phyloP scores from a whole-genome alignment of 2,329 filamentous ascomycete species.

The Zymoseptoria tritici region DNA sequence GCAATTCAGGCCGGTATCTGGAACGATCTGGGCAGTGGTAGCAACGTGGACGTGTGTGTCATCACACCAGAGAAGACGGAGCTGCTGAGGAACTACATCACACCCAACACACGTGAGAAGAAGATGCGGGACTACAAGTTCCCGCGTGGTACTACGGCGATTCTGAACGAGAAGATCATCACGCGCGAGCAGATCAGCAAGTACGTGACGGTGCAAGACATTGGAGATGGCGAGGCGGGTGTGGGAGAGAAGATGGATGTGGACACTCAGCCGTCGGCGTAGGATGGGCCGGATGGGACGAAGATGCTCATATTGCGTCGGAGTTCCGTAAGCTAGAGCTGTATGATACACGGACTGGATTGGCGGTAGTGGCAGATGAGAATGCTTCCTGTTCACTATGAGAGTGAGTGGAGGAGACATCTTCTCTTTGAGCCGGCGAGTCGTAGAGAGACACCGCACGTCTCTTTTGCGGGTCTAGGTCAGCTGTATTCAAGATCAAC shows the following conservation, averaged over 20 bases:
- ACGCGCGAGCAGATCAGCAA: slow-evolving; percentile 88
- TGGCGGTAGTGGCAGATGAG: not conserved
- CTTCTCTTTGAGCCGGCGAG: not conserved
- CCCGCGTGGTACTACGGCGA: slow-evolving; percentile 83
- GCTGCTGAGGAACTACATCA: slow-evolving; percentile 85
- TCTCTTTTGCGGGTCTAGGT: not conserved
- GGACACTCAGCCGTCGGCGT: slow-evolving; percentile 31
- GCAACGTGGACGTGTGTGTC: slow-evolving; percentile 93
- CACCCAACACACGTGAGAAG: slow-evolving; percentile 79
- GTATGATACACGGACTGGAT: not conserved
- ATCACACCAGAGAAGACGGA: slow-evolving; percentile 95
- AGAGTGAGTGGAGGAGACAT: not conserved
- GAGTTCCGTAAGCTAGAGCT: not conserved
- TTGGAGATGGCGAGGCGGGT: slow-evolving; percentile 56
- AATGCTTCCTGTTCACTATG: not conserved
- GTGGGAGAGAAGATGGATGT: slow-evolving; percentile 60
- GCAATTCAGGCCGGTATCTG: slow-evolving; percentile 96
- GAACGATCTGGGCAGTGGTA: slow-evolving; percentile 94
- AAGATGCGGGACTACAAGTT: slow-evolving; percentile 95
- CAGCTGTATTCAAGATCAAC: not conserved
- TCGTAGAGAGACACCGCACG: not conserved
- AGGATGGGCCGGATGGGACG: not conserved
- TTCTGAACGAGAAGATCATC: slow-evolving; percentile 93
- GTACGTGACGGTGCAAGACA: slow-evolving; percentile 84
- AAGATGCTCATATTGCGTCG: not conserved